Conservation (phyloP, 352 stramenopile species). For the Phytopythium boreale region DNA sequence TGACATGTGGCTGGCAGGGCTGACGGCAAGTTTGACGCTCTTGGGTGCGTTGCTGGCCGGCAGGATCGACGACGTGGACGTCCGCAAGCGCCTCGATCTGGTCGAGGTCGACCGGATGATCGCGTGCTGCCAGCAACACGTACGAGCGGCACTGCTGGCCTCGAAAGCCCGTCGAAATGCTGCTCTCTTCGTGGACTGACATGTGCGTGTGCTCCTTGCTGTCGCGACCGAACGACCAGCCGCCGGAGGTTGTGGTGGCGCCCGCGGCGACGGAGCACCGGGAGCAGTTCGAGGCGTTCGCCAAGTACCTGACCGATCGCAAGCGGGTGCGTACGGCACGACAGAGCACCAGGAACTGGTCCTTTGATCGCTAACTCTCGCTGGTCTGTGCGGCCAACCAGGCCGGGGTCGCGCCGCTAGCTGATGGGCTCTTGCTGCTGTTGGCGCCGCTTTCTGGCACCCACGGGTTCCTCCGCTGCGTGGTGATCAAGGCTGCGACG, state of each 20-base stretch:
- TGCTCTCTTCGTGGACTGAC: background rate
- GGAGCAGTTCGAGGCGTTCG: conserved; percentile 41
- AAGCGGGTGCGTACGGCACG: conserved; percentile 32
- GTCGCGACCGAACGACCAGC: conserved; percentile 17
- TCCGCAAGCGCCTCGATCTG: conserved; percentile 60
- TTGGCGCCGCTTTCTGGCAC: conserved; percentile 42
- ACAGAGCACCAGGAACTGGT: too few relatives aligned
- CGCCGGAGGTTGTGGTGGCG: conserved; percentile 44
- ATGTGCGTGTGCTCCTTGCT: background rate
- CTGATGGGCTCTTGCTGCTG: conserved; percentile 41
- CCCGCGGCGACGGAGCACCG: conserved; percentile 20
- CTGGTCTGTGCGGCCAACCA: conserved; percentile 6
- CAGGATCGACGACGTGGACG: conserved; percentile 42
- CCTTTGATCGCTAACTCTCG: too few relatives aligned
- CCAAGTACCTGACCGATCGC: conserved; percentile 45
- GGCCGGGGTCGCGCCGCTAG: conserved; percentile 58
- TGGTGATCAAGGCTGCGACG: conserved; percentile 41
- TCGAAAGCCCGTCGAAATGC: background rate
- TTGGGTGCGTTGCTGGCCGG: background rate
- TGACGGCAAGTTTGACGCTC: too few relatives aligned
- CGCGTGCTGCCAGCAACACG: conserved; percentile 41
- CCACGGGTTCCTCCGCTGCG: conserved; percentile 40
- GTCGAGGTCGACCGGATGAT: conserved; percentile 58
- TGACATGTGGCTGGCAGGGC: too few relatives aligned
- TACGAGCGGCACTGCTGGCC: conserved; percentile 11